Evolutionary conservation across 2,329 filamentous ascomycete species (phyloP), one percentile per base, ranked within the genome.

Genomic region (Dryadomyces quercus-mongolicae): DNA sequence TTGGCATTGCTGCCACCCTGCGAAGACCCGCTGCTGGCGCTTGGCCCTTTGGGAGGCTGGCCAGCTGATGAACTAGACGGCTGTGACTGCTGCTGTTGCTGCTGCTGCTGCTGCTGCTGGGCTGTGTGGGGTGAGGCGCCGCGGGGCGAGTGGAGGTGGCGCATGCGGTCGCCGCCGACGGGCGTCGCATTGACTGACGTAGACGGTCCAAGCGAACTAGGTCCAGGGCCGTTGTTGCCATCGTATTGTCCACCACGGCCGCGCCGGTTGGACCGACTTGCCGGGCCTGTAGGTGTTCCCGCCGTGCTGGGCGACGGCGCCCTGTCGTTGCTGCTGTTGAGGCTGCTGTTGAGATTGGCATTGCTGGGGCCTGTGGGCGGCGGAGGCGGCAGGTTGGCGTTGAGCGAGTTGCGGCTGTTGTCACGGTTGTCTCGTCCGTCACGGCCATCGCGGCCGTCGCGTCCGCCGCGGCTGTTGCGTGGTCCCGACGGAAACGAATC

Each of bases 401-500:
- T 56, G 54, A 57, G 54, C 13, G 57, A 59, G 18, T 42, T 18
- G 44, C 51, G 8, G 45, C n/a, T 25, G 36, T 50, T 16, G 18
- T 42, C 15, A 38, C 51, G 8, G 45, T n/a, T 25, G 36, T 50
- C 20, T 10, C 20, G 31, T 38, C 47, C 31, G 9, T 25, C 46
- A 16, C 51, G 22, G 9, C 47, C 42, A 20, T 25, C 36, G 18
- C 46, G 45, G 21, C 51, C 49, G 43, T 53, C 51, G 20, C 66
- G 64, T 4, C 74, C 71, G 47, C n/a, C 42, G 5, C 42, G 16
- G 5, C 72, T 47, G 50, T 42, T 76, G 51, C 74, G 73, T 16
- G 80, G 79, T 2, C 78, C 81, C n/a, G 75, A 75, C 3, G 80
- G 80, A 44, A 76, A 18, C 22, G 31, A 70, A 65, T 65, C 72